These are phyloP conservation scores for Fusarium udum DNA, from an alignment of 2,329 filamentous ascomycete species.

Conservation along the genomic window DNA sequence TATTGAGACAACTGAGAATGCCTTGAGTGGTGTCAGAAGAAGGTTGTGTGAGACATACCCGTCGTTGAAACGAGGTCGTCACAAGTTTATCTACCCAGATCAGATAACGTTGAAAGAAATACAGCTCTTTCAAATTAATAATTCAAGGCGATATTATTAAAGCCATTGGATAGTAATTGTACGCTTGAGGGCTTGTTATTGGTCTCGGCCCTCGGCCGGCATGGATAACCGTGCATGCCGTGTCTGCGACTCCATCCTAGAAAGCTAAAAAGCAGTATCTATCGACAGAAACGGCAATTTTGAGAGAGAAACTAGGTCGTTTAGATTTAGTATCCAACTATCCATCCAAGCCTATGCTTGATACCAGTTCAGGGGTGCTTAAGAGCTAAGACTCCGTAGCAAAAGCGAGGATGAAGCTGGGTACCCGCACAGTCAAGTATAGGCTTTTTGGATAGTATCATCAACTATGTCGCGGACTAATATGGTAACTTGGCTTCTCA, in stretches of 20 bases:
- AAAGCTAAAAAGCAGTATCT: neutral
- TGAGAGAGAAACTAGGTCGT: neutral
- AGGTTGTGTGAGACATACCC: neutral
- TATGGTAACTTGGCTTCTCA: neutral
- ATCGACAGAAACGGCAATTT: neutral
- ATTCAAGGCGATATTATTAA: neutral
- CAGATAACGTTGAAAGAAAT: neutral
- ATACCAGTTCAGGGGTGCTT: no score
- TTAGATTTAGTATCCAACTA: neutral
- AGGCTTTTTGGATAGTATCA: neutral
- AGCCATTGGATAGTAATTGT: neutral
- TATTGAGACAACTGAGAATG: no score
- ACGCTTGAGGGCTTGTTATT: neutral
- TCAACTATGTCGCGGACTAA: neutral
- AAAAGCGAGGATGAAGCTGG: neutral
- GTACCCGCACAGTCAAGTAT: no score
- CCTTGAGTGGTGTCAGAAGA: neutral
- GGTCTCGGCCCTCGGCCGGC: neutral
- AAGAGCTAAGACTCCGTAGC: neutral
- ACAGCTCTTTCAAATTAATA: neutral
- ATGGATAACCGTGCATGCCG: neutral
- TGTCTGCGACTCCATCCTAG: neutral
- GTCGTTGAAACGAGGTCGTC: neutral
- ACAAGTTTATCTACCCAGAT: neutral
- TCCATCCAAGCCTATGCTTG: neutral